Base-by-base conservation (phyloP, 2,329 filamentous ascomycete species). In the Fusarium pseudonygamai region DNA sequence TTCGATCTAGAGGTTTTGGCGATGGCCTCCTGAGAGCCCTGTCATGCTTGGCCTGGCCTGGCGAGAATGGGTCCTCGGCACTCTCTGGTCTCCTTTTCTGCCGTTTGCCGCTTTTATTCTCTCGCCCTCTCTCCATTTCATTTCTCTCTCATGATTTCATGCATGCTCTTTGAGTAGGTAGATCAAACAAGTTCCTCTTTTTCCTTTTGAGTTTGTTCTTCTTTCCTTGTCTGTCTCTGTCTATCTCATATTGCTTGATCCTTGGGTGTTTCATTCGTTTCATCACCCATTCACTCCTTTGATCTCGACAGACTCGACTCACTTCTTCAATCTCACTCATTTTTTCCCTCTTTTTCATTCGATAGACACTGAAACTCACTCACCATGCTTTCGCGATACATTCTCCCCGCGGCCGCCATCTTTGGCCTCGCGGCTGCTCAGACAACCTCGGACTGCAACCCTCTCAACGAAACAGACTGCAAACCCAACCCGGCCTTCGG, bases 361-460 rank as follows among this genome's bases (percentile, higher is more conserved):
- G 56, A 43, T 68, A 67, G 52, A 47, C 50, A 45, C 50, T 39
- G 24, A 15, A 18, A 30, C 14, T 14, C 67, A 72, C 34, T 22
- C 68, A 72, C 34, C 45, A 80, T 79, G 78, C 60, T 80, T 42
- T 79, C 73, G 61, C 73, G 76, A 53, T 73, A 64, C 30, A 67
- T 83, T 53, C 62, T 80, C 37, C 73, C 80, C 30, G 78, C 76
- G 12, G 83, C 83, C 59, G 79, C 82, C 63, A 77, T 88, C 64
- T 61, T 85, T 15, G 78, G 87, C 62, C 81, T 88, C 47, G 85
- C 86, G 53, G 75, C 86, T 42, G 94, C 92, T 55, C 96, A 98
- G 82, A 94, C 95, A 37, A 90, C 83, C 63, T 94, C 93, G 13
- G 81, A 87, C 46, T 98, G 95, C 85, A 91, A 97, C 79, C 95